These are phyloP conservation scores for Breviolum minutum DNA, from an alignment of 73 alveolate species.

Conservation along the genomic window DNA sequence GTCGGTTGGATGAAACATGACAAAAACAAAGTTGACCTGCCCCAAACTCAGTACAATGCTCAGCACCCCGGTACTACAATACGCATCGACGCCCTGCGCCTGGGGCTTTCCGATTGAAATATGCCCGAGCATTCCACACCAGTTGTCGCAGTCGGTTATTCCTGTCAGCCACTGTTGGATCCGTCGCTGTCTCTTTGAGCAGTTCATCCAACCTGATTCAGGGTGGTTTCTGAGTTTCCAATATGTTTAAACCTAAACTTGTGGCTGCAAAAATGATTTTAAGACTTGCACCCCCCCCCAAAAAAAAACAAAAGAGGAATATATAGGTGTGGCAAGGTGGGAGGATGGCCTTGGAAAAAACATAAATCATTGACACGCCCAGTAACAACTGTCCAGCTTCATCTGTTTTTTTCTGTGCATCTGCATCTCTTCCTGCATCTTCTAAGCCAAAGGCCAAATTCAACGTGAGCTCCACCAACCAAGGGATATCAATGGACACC, in stretches of 20 bases:
- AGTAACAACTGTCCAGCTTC: slow-evolving; percentile 41
- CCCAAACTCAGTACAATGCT: no score
- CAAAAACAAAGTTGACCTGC: no score
- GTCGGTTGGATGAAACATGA: neutral
- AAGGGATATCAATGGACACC: slow-evolving; percentile 62
- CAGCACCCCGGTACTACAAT: neutral
- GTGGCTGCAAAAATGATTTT: no score
- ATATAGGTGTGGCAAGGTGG: no score
- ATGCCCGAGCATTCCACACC: slow-evolving; percentile 89
- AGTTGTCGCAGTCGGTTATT: slow-evolving; percentile 55
- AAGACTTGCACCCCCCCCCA: no score
- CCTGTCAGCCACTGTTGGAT: slow-evolving; percentile 50
- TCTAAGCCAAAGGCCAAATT: slow-evolving; percentile 89
- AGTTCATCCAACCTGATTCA: slow-evolving; percentile 29
- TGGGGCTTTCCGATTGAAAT: slow-evolving; percentile 82
- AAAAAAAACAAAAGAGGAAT: no score
- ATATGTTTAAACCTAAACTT: no score
- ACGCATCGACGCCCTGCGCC: neutral
- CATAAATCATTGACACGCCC: no score
- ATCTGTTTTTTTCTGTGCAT: slow-evolving; percentile 76
- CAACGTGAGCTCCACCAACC: slow-evolving; percentile 78
- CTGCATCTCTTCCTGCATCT: slow-evolving; percentile 94
- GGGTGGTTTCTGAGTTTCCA: neutral
- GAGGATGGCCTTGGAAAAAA: no score
- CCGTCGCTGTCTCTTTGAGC: slow-evolving; percentile 42